phyloP scores from a whole-genome alignment of 177 flowering plant species.

The Vitis hybrid region DNA sequence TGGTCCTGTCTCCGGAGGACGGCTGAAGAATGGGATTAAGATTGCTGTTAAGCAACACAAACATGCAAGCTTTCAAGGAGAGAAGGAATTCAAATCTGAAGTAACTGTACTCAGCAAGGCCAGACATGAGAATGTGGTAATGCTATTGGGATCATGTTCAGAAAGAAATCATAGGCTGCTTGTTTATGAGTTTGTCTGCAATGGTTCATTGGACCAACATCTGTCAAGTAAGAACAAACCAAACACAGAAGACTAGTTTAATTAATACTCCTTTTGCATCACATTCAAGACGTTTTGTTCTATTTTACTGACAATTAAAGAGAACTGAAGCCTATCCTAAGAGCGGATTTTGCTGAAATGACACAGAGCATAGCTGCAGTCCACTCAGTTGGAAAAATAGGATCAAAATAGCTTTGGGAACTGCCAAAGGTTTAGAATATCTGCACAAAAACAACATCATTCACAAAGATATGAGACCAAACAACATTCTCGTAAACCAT shows the following conservation, averaged over 20 bases:
- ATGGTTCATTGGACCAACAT: constrained; percentile 64
- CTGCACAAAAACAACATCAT: constrained; percentile 55
- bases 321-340: neutral
- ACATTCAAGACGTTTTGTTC: neutral
- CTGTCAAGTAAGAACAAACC: constrained; percentile 43
- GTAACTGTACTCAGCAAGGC: constrained; percentile 56
- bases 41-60: constrained; percentile 65
- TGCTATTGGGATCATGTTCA: constrained; percentile 65
- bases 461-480: constrained; percentile 69
- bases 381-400: constrained; percentile 55
- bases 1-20: constrained; percentile 59
- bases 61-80: constrained; percentile 54
- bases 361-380: constrained; percentile 33
- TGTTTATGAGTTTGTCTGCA: constrained; percentile 67
- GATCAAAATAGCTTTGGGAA: constrained; percentile 62
- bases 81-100: constrained; percentile 58
- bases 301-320: neutral
- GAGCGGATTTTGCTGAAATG: neutral
- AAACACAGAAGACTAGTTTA: neutral
- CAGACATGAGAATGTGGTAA: constrained; percentile 60
- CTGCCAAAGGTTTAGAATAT: constrained; percentile 58
- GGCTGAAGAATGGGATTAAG: constrained; percentile 35
- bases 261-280: neutral
- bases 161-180: constrained; percentile 57
- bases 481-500: constrained; percentile 72